Percentiles rank a stretch among this genome's conserved stretches.
Evolutionary conservation across 2,329 filamentous ascomycete genomes (phyloP).

Genomic region (Pseudogymnoascus sp.): DNA sequence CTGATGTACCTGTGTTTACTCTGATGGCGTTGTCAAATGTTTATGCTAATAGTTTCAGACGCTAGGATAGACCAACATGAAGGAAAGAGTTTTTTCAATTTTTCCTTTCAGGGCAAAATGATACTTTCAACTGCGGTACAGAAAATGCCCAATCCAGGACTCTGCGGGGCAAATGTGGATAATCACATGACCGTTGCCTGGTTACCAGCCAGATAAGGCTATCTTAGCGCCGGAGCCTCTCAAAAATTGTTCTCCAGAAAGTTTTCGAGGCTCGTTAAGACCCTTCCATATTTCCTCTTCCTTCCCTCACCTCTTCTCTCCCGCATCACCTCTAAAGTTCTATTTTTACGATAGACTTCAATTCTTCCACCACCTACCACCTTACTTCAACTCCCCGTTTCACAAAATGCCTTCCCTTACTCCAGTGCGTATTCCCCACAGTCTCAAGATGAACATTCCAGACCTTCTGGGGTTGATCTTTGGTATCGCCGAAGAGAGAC

Average conservation of each 20-base stretch:
- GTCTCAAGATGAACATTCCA: background rate
- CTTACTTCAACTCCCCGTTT: background rate
- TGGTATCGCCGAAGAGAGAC: background rate
- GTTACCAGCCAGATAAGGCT: conserved; percentile 2
- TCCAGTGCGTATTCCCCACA: background rate
- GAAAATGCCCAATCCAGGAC: background rate
- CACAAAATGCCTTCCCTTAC: conserved; percentile 5
- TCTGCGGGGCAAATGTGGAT: background rate
- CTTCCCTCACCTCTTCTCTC: background rate
- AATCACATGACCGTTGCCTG: conserved; percentile 7
- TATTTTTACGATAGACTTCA: conserved; percentile 4
- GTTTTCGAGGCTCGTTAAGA: conserved; percentile 7
- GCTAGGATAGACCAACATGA: background rate
- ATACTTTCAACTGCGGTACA: conserved; percentile 1
- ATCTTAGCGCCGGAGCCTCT: conserved; percentile 4
- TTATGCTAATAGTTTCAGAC: background rate
- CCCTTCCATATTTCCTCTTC: conserved; percentile 2
- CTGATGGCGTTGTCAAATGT: background rate
- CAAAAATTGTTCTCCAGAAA: conserved; percentile 7
- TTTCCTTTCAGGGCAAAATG: background rate
- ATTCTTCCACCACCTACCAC: background rate
- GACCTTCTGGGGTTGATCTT: background rate
- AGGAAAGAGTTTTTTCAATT: background rate
- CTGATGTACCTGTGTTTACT: background rate
- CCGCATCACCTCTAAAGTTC: background rate